Evolutionary conservation across 2,329 filamentous ascomycete genomes (phyloP).

Genomic region (Diaporthe citriasiana): DNA sequence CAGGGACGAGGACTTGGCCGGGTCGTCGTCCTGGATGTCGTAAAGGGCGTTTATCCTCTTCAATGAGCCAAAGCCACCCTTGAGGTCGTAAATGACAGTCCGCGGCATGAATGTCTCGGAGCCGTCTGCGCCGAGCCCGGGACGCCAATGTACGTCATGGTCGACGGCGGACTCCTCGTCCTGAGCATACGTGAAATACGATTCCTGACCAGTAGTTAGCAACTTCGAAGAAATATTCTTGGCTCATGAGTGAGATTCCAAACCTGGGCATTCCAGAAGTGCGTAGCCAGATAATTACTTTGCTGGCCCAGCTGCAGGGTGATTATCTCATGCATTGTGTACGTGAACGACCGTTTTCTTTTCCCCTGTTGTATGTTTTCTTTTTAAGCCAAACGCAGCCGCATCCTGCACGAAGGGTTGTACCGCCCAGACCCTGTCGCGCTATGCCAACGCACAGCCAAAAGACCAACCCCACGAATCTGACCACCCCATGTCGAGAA

Average conservation of each 20-base stretch:
- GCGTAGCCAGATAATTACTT: slow-evolving; percentile 92
- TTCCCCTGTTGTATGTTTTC: no score
- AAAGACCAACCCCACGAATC: no score
- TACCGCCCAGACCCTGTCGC: no score
- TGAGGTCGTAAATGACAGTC: slow-evolving; percentile 94
- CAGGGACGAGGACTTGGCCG: slow-evolving; percentile 50
- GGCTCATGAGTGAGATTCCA: slow-evolving; percentile 28
- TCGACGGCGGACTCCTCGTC: slow-evolving; percentile 78
- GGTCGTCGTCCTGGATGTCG: slow-evolving; percentile 62
- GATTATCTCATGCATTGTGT: slow-evolving; percentile 90
- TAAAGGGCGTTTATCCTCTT: slow-evolving; percentile 92
- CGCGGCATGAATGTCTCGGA: slow-evolving; percentile 93
- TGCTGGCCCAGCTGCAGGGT: slow-evolving; percentile 94
- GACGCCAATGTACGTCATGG: slow-evolving; percentile 90
- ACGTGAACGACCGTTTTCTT: no score
- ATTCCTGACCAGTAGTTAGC: slow-evolving; percentile 73
- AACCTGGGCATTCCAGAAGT: slow-evolving; percentile 98
- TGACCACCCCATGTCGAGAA: no score
- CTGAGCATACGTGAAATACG: slow-evolving; percentile 91
- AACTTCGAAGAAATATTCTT: not conserved
- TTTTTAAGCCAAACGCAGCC: no score
- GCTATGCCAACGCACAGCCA: no score
- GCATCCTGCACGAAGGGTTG: no score
- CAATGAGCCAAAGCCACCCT: slow-evolving; percentile 91
- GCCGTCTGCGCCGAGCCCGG: slow-evolving; percentile 85